Evolutionary conservation across 768 basidiomycete genomes (phyloP), one percentile per base, ranked within the genome.

Genomic region (Trametes cinnabarina): DNA sequence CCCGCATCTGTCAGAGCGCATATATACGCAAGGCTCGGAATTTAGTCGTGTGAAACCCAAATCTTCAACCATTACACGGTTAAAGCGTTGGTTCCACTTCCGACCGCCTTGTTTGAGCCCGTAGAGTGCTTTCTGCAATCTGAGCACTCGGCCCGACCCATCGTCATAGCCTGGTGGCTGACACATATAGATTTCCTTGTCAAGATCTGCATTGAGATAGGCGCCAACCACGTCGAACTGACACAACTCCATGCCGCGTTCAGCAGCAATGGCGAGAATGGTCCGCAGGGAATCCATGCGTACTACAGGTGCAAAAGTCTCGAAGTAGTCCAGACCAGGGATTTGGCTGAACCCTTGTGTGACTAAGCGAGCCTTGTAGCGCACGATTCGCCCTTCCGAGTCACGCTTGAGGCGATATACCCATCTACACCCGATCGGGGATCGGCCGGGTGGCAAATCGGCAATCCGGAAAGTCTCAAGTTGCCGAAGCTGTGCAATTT

Each of bases 341-440:
- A 67, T 61, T 63, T 82, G 80, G 0, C 67, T 57, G 66, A 73
- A 77, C 0, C 80, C 75, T 51, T 76, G 67, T 0, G 76, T 75
- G 0, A 81, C 77, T 0, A 82, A 65, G 1, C 74, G 49, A 0
- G 76, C 79, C 62, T 80, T 81, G 72, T 76, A 75, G 7, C 69
- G 64, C 3, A 63, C 54, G 25, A 80, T 67, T 1, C 64, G 50
- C 15, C 79, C 76, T 0, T 62, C 43, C 2, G 66, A 59, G 57
- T 79, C 74, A 26, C 65, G 51, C 61, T 83, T 83, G 30, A 71
- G 60, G 9, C 61, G 61, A 61, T 74, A 82, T 5, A 81, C 77
- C 76, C 77, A 81, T 20, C 73, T 68, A 14, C 63, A 67, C 1
- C 70, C 64, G 10, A 80, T 65, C 17, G 75, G 41, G n/a, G 73